These are phyloP conservation scores for Saccharomyces hybrid DNA, from an alignment of 1,139 yeast species.

Conservation along the genomic window DNA sequence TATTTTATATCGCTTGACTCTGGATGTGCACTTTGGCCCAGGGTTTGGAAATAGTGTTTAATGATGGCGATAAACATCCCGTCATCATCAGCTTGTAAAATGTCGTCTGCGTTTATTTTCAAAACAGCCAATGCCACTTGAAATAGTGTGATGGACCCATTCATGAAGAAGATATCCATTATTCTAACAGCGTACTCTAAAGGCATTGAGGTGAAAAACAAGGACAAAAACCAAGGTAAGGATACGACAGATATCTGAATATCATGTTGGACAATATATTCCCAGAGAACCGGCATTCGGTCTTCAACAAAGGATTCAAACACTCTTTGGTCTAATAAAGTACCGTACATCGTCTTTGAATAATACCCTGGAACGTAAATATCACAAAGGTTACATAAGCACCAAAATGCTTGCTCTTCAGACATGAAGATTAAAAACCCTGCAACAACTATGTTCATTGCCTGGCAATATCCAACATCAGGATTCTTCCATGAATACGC, in stretches of 20 bases:
- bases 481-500: constrained; percentile 98
- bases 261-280: constrained; percentile 67
- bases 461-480: constrained; percentile 96
- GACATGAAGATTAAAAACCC: constrained; percentile 88
- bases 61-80: constrained; percentile 83
- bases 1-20: constrained; percentile 57
- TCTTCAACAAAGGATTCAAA: constrained; percentile 85
- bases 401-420: constrained; percentile 98
- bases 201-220: constrained; percentile 91
- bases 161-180: constrained; percentile 82
- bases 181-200: constrained; percentile 87
- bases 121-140: constrained; percentile 90
- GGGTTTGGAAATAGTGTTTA: constrained; percentile 69
- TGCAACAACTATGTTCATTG: constrained; percentile 97
- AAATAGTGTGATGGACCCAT: constrained; percentile 83
- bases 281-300: constrained; percentile 85
- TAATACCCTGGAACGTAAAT: constrained; percentile 89
- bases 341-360: constrained; percentile 96
- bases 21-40: constrained; percentile 79
- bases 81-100: constrained; percentile 78
- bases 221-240: constrained; percentile 90
- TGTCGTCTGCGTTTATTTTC: constrained; percentile 76
- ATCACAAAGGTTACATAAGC: constrained; percentile 75
- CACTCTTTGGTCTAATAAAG: constrained; percentile 85
- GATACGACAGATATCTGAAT: constrained; percentile 94